phyloP scores from a whole-genome alignment of 225 moss, liverwort and hornwort species.

The Sphagnum tenellum region DNA sequence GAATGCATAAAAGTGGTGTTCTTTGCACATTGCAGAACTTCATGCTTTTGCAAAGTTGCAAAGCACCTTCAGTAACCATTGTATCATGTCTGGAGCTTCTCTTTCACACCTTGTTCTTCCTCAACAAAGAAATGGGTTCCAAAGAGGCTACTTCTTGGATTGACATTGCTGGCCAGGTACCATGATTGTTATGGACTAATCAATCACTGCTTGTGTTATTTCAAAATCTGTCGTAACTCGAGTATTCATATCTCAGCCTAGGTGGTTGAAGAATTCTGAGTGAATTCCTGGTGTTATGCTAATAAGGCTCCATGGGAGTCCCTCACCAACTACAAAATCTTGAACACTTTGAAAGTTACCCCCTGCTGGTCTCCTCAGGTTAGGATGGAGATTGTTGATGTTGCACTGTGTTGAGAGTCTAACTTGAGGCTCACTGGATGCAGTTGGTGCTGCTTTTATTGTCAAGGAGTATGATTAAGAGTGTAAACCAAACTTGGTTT shows the following conservation, averaged over 20 bases:
- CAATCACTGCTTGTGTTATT: no score
- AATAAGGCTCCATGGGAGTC: no score
- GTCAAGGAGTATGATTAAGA: slow-evolving; percentile 11
- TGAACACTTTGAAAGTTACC: no score
- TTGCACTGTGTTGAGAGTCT: no score
- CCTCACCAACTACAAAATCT: no score
- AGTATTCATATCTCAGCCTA: no score
- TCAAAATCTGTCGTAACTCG: no score
- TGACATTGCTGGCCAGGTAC: slow-evolving; percentile 60
- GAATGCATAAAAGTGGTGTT: slow-evolving; percentile 33
- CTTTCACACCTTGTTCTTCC: slow-evolving; percentile 38
- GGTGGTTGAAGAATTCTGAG: slow-evolving; percentile 1
- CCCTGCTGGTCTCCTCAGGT: no score
- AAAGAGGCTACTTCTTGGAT: slow-evolving; percentile 52
- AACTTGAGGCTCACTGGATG: neutral
- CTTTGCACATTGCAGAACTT: slow-evolving; percentile 48
- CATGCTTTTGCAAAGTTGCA: slow-evolving; percentile 35
- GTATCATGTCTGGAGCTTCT: slow-evolving; percentile 58
- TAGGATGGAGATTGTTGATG: no score
- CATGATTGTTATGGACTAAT: no score
- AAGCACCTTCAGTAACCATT: slow-evolving; percentile 25
- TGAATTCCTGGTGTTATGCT: neutral
- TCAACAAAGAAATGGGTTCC: slow-evolving; percentile 24
- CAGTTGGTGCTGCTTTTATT: slow-evolving; percentile 52
- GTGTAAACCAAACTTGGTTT: slow-evolving; percentile 10